Evolutionary conservation across 352 stramenopile species (phyloP).

Genomic region (Elongisporangium undulatum): DNA sequence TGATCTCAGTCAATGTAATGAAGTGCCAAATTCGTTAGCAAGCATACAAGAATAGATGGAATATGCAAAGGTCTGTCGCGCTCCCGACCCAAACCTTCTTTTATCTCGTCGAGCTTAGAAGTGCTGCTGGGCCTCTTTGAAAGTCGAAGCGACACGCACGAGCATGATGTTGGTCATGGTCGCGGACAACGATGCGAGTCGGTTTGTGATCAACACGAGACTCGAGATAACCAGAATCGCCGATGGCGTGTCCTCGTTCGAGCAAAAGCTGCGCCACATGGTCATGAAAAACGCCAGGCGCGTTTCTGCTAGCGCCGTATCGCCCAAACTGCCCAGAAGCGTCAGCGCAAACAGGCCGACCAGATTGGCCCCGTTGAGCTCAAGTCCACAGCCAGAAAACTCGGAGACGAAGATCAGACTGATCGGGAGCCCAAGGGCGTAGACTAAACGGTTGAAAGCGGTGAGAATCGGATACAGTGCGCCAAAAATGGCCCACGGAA

Average conservation of each 20-base stretch:
- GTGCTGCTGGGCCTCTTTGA: slow-evolving; percentile 32
- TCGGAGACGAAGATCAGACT: slow-evolving; percentile 42
- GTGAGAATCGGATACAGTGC: slow-evolving; percentile 54
- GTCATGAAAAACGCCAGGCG: slow-evolving; percentile 56
- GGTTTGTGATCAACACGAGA: slow-evolving; percentile 37
- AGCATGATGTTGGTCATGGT: slow-evolving; percentile 53
- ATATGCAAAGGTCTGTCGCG: neutral
- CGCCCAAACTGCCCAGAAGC: slow-evolving; percentile 38
- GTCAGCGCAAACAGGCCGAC: slow-evolving; percentile 45
- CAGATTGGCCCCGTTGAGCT: slow-evolving; percentile 20
- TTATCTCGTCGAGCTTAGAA: neutral
- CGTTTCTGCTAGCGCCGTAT: slow-evolving; percentile 32
- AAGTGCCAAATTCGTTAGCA: neutral
- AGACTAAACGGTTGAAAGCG: slow-evolving; percentile 45
- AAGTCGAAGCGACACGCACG: slow-evolving; percentile 49
- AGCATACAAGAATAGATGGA: neutral
- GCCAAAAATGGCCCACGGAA: slow-evolving; percentile 46
- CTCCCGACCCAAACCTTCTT: neutral
- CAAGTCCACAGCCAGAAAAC: slow-evolving; percentile 42
- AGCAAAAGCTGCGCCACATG: slow-evolving; percentile 45
- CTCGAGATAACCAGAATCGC: slow-evolving; percentile 35
- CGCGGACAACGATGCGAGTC: slow-evolving; percentile 40
- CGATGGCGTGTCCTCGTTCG: slow-evolving; percentile 32
- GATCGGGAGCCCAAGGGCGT: slow-evolving; percentile 37
- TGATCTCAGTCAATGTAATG: neutral